A percentile compares a stretch with the other conserved stretches of the same genome.
These are phyloP conservation scores for Leccinum fibrillosum DNA, from an alignment of 768 basidiomycete genomes.

Conservation along the genomic window DNA sequence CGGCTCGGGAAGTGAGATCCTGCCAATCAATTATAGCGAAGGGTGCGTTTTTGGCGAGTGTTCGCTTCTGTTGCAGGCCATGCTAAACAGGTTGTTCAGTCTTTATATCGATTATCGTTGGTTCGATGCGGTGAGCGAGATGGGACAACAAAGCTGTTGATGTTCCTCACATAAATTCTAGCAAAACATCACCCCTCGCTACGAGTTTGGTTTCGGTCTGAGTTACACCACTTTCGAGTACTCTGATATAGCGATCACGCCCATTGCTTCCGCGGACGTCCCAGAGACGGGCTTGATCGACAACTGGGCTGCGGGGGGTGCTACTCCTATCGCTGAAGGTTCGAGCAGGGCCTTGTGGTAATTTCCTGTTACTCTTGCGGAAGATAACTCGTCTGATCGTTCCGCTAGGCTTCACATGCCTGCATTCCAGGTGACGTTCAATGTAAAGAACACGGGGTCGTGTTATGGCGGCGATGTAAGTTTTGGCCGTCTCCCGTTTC, in stretches of 20 bases:
- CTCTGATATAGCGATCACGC: conserved; percentile 48
- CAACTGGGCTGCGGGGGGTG: conserved; percentile 57
- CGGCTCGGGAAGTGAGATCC: conserved; percentile 27
- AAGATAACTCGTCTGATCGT: background rate
- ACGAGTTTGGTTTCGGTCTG: conserved; percentile 88
- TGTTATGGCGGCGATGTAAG: conserved; percentile 62
- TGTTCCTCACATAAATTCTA: conserved; percentile 19
- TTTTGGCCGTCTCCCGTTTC: background rate
- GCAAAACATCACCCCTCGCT: conserved; percentile 73
- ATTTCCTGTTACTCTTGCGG: background rate
- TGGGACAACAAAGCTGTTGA: background rate
- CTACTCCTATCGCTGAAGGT: conserved; percentile 53
- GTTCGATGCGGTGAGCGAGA: conserved; percentile 59
- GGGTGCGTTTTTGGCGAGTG: conserved; percentile 13
- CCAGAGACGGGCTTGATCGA: conserved; percentile 34
- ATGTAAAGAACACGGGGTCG: conserved; percentile 61
- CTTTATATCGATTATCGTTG: conserved; percentile 71
- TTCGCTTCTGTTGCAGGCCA: too few relatives aligned
- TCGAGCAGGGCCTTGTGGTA: conserved; percentile 64
- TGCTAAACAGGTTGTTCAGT: conserved; percentile 20
- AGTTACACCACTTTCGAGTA: conserved; percentile 84
- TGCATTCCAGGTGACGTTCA: conserved; percentile 58
- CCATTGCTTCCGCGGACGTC: conserved; percentile 35
- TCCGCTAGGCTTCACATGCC: conserved; percentile 59
- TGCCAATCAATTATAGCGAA: conserved; percentile 64